These are phyloP conservation scores for Linum trigynum DNA, from an alignment of 345 rosid species.

Conservation along the genomic window DNA sequence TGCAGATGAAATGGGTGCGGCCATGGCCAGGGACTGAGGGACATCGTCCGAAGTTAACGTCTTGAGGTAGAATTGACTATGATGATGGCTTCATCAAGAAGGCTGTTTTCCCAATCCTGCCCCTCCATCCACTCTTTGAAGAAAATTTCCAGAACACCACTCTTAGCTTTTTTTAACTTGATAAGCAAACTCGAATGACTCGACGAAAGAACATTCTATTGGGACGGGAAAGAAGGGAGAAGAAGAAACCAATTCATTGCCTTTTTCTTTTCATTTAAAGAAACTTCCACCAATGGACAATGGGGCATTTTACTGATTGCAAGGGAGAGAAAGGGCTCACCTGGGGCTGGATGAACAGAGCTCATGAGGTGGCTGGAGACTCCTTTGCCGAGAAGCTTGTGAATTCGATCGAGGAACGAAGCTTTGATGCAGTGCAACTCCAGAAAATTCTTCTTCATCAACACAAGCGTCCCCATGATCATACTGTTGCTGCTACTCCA, in stretches of 20 bases:
- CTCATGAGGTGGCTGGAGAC: conserved; percentile 61
- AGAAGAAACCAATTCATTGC: not conserved
- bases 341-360: conserved; percentile 42
- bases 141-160: not conserved
- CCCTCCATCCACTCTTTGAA: conserved; percentile 37
- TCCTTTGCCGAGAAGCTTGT: conserved; percentile 55
- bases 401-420: conserved; percentile 53
- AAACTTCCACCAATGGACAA: conserved; percentile 1
- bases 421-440: conserved; percentile 56
- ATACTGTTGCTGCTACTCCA: conserved; percentile 13
- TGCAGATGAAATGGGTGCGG: conserved; percentile 59
- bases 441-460: conserved; percentile 69
- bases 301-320: not conserved
- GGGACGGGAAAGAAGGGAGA: not conserved
- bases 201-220: not conserved
- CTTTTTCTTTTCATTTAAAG: conserved; percentile 1
- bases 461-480: conserved; percentile 43
- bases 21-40: conserved; percentile 35
- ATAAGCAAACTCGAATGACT: not conserved
- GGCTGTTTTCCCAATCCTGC: conserved; percentile 50
- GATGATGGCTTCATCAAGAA: conserved; percentile 58
- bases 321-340: conserved; percentile 22
- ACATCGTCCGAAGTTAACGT: conserved; percentile 42
- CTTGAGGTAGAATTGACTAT: conserved; percentile 57
- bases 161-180: not conserved